phyloP scores from a whole-genome alignment of 495 filamentous ascomycete species.

The Penicillium cataractarum region DNA sequence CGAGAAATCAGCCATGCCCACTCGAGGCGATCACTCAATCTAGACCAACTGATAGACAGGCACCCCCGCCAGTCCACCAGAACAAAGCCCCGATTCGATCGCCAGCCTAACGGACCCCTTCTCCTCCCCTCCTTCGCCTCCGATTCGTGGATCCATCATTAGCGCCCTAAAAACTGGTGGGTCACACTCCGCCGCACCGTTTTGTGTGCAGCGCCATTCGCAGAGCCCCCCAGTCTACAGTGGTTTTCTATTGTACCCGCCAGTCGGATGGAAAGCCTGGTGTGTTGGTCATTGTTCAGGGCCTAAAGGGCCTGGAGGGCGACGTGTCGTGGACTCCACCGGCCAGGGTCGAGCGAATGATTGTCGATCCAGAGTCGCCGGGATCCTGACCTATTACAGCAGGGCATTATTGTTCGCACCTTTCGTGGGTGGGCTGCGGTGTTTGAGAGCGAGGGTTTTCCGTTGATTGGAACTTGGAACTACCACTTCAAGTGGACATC shows the following conservation, averaged over 20 bases:
- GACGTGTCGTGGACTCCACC: conserved; percentile 16
- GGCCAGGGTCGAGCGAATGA: conserved; percentile 4
- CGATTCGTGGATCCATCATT: conserved; percentile 13
- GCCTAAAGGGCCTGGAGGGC: neutral
- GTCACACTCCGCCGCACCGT: neutral
- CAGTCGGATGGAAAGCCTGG: conserved; percentile 14
- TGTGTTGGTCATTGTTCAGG: neutral
- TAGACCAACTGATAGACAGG: conserved; percentile 29
- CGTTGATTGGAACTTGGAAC: neutral
- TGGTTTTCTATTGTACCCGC: conserved; percentile 17
- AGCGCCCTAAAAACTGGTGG: neutral
- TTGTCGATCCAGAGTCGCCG: conserved; percentile 9
- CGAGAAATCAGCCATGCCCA: neutral
- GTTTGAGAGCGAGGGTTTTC: neutral
- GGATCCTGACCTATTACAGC: conserved; percentile 3
- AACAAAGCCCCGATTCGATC: conserved; percentile 7
- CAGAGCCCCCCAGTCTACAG: neutral
- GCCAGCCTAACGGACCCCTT: neutral
- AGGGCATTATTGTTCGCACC: neutral
- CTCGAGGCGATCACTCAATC: conserved; percentile 6
- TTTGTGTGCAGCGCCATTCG: neutral
- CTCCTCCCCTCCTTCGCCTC: neutral
- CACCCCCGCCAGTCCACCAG: conserved; percentile 2
- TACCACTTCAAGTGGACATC: neutral
- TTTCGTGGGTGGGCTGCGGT: neutral